These are phyloP conservation scores for Ascoidea tarda DNA, from an alignment of 805 yeast species.

Conservation along the genomic window DNA sequence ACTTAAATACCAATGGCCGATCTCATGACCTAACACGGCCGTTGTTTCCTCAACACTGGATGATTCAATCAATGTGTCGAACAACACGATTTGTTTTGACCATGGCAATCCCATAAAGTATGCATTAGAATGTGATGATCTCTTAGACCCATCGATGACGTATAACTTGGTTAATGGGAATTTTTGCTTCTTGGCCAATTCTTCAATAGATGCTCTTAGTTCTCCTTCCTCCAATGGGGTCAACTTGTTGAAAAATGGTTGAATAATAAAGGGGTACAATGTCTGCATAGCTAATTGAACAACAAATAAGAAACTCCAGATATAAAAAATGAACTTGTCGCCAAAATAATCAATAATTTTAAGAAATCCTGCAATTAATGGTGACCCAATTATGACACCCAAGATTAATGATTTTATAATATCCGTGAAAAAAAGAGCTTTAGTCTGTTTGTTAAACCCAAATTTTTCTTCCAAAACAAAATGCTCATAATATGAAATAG, in stretches of 20 bases:
- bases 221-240: conserved; percentile 87
- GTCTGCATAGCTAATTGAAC: conserved; percentile 67
- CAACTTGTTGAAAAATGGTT: conserved; percentile 85
- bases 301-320: conserved; percentile 54
- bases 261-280: conserved; percentile 71
- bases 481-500: conserved; percentile 59
- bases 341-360: conserved; percentile 74
- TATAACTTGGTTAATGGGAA: conserved; percentile 81
- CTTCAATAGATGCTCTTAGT: conserved; percentile 67
- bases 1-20: conserved; percentile 93
- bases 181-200: conserved; percentile 55
- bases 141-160: conserved; percentile 93
- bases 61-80: conserved; percentile 78
- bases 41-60: conserved; percentile 69
- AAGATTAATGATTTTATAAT: conserved; percentile 44
- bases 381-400: conserved; percentile 48
- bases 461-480: conserved; percentile 85
- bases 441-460: conserved; percentile 85
- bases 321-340: conserved; percentile 66
- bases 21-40: conserved; percentile 96
- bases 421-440: conserved; percentile 60
- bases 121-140: conserved; percentile 95
- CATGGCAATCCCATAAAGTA: conserved; percentile 94
- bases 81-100: conserved; percentile 90
- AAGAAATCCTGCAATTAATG: conserved; percentile 60